Conservation (phyloP, 108 stramenopile species). For the Aurantiochytrium sp. region DNA sequence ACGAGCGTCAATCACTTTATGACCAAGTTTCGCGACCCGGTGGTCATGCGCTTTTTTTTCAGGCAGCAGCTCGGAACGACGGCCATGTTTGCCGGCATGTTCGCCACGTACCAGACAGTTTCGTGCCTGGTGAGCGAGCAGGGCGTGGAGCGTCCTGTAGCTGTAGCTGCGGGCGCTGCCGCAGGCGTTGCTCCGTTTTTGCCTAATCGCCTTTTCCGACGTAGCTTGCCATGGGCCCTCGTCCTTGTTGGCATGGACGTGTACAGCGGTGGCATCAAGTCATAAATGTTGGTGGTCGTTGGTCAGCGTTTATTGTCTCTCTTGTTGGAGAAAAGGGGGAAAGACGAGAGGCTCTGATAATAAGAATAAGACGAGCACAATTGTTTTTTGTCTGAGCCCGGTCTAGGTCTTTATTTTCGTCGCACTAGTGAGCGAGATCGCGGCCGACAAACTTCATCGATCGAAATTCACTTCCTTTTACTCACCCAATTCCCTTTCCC, state of each 20-base stretch:
- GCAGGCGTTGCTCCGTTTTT: background rate
- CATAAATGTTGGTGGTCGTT: too few species aligned
- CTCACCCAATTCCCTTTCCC: too few species aligned
- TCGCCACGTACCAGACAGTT: background rate
- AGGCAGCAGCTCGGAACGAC: background rate
- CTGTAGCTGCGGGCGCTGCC: background rate
- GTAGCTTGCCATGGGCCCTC: background rate
- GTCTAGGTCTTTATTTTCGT: too few species aligned
- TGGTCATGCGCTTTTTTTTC: conserved; percentile 10
- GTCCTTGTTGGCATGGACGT: conserved; percentile 14
- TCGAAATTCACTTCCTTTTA: too few species aligned
- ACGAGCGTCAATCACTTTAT: background rate
- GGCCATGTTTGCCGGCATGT: background rate
- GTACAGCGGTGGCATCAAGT: conserved; percentile 8
- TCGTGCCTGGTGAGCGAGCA: background rate
- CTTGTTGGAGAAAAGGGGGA: too few species aligned
- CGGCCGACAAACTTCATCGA: too few species aligned
- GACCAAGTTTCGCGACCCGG: background rate
- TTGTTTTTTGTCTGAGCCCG: too few species aligned
- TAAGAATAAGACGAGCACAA: too few species aligned
- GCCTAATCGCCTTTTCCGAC: background rate
- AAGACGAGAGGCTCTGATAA: too few species aligned
- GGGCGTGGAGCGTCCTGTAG: background rate
- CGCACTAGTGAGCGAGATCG: too few species aligned
- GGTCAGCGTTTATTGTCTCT: too few species aligned